A percentile compares a stretch with the other conserved stretches of the same genome.
phyloP scores from a whole-genome alignment of 2,329 filamentous ascomycete species.

The Huntiella savannae region DNA sequence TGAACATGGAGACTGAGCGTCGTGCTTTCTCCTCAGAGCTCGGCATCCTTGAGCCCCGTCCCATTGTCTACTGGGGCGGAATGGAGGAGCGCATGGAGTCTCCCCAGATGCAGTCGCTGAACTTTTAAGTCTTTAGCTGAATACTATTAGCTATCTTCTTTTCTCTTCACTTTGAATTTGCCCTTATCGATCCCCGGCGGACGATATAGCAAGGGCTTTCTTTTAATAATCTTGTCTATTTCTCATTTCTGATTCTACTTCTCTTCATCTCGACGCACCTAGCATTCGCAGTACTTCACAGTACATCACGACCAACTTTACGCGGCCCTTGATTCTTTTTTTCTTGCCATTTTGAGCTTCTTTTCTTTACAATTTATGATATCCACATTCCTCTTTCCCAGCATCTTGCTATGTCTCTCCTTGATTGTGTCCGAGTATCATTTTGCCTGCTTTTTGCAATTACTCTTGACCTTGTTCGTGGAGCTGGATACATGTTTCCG shows the following conservation, averaged over 20 bases:
- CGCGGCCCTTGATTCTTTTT: conserved; percentile 5
- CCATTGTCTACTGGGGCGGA: conserved; percentile 43
- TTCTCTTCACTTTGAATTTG: conserved; percentile 4
- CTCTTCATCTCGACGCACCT: neutral
- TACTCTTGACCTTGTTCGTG: neutral
- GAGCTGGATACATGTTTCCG: no score
- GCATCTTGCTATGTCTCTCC: neutral
- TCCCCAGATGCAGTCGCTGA: conserved; percentile 7
- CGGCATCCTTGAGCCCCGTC: conserved; percentile 39
- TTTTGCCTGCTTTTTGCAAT: neutral
- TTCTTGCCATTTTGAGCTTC: neutral
- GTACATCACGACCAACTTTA: conserved; percentile 8
- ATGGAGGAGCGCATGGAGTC: conserved; percentile 36
- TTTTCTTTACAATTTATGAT: neutral
- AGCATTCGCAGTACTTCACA: conserved; percentile 1
- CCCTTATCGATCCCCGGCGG: conserved; percentile 9
- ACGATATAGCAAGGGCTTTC: conserved; percentile 1
- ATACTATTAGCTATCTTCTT: neutral
- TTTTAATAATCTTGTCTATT: conserved; percentile 1
- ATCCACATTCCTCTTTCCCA: neutral
- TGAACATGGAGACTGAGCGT: conserved; percentile 39
- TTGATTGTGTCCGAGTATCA: no score
- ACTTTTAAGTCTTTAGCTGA: conserved; percentile 3
- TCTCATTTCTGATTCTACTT: conserved; percentile 2
- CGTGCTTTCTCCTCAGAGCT: conserved; percentile 32